A percentile compares a stretch with the other conserved stretches of the same genome.
Evolutionary conservation across 2,329 filamentous ascomycete genomes (phyloP).

Genomic region (Sporothrix inflata): DNA sequence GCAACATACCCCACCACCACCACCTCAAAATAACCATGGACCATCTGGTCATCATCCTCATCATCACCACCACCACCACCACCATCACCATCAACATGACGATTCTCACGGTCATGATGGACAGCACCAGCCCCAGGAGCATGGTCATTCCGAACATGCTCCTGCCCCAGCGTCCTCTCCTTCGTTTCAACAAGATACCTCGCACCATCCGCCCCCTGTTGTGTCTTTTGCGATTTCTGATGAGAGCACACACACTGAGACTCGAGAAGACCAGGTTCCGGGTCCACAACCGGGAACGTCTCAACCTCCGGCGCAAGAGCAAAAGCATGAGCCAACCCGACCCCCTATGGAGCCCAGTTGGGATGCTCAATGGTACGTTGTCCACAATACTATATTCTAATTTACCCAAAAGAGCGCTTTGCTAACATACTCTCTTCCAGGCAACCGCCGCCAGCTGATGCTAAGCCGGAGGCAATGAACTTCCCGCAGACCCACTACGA

Average conservation of each 20-base stretch:
- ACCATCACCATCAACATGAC: conserved; percentile 34
- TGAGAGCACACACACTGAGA: conserved; percentile 53
- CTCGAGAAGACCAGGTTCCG: conserved; percentile 47
- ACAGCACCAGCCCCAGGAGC: conserved; percentile 24
- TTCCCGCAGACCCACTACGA: conserved; percentile 78
- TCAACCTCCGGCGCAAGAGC: conserved; percentile 44
- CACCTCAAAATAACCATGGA: conserved; percentile 33
- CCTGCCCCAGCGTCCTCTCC: conserved; percentile 13
- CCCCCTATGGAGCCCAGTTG: conserved; percentile 45
- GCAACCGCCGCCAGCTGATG: conserved; percentile 65
- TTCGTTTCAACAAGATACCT: conserved; percentile 27
- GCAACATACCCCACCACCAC: conserved; percentile 27
- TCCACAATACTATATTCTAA: not conserved
- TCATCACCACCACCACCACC: conserved; percentile 30
- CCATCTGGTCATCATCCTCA: conserved; percentile 32
- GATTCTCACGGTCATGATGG: conserved; percentile 17
- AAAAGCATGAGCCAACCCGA: conserved; percentile 41
- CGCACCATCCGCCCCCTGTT: conserved; percentile 38
- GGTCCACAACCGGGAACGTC: conserved; percentile 41
- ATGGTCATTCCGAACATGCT: conserved; percentile 9
- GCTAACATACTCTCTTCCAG: conserved; percentile 46
- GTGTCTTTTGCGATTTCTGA: conserved; percentile 44
- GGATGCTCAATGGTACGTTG: conserved; percentile 58
- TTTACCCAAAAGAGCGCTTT: not conserved
- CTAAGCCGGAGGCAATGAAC: conserved; percentile 82